phyloP scores from a whole-genome alignment of 192 early-diverging fungal genomes.

The Cladochytrium replicatum region DNA sequence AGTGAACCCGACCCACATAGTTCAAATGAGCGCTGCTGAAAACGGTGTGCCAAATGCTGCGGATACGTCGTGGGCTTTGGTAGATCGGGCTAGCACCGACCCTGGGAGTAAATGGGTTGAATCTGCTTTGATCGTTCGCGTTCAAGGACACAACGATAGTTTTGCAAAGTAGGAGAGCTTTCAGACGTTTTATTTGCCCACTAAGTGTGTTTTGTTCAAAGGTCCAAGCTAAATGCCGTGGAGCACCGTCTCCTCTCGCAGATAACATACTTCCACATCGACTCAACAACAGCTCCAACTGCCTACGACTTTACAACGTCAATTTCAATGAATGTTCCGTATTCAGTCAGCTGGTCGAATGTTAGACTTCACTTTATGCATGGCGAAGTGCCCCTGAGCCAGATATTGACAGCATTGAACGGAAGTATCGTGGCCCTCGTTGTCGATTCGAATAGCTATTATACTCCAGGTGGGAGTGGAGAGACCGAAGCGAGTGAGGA shows the following conservation, averaged over 20 bases:
- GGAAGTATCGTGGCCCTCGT: slow-evolving; percentile 74
- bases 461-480: neutral
- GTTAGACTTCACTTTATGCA: slow-evolving; percentile 23
- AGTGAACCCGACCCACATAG: slow-evolving; percentile 58
- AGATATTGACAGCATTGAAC: slow-evolving; percentile 75
- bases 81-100: slow-evolving; percentile 22
- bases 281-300: neutral
- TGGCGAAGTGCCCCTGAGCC: slow-evolving; percentile 67
- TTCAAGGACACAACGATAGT: slow-evolving; percentile 5
- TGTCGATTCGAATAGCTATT: slow-evolving; percentile 19
- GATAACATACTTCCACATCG: slow-evolving; percentile 58
- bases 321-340: slow-evolving; percentile 19
- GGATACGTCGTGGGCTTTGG: slow-evolving; percentile 20
- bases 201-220: slow-evolving; percentile 11
- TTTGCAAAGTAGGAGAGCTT: slow-evolving; percentile 9
- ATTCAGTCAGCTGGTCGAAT: slow-evolving; percentile 7
- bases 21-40: slow-evolving; percentile 29
- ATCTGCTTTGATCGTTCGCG: neutral
- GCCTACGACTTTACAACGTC: slow-evolving; percentile 21
- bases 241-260: slow-evolving; percentile 58
- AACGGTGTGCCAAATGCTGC: neutral
- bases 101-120: slow-evolving; percentile 1
- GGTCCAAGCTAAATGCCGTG: slow-evolving; percentile 42
- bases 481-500: neutral
- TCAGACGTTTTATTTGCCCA: slow-evolving; percentile 8